These are phyloP conservation scores for Articulospora tetracladia DNA, from an alignment of 495 filamentous ascomycete species.

Conservation along the genomic window DNA sequence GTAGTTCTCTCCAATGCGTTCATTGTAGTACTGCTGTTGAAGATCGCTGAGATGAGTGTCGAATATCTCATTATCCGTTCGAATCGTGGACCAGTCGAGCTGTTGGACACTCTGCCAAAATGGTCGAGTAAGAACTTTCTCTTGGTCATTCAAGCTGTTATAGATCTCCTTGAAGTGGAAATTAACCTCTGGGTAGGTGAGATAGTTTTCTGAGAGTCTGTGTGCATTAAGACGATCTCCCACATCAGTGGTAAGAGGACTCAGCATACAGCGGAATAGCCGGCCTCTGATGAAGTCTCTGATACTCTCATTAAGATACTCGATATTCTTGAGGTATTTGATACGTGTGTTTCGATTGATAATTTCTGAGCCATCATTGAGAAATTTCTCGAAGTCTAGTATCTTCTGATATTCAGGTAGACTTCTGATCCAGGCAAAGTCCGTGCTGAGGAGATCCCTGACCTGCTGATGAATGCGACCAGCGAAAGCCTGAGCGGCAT, in stretches of 20 bases:
- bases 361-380: not conserved
- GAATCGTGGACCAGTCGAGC: not conserved
- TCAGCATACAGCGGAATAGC: not conserved
- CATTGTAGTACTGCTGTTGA: not conserved
- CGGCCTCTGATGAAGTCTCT: not conserved
- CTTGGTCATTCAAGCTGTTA: not conserved
- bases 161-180: not conserved
- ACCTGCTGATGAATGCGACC: constrained; percentile 34
- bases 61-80: not conserved
- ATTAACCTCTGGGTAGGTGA: not conserved
- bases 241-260: not conserved
- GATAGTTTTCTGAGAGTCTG: not conserved
- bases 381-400: not conserved
- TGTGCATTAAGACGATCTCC: not conserved
- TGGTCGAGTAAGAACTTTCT: constrained; percentile 1
- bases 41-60: not conserved
- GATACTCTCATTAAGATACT: not conserved
- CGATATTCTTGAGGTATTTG: not conserved
- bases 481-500: constrained; percentile 43
- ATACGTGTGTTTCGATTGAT: not conserved
- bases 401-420: constrained; percentile 30
- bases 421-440: constrained; percentile 40
- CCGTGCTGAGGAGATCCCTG: constrained; percentile 29
- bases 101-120: constrained; percentile 7
- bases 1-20: not conserved